Conservation (phyloP, 352 stramenopile genomes). For the Globisporangium iwayamae region DNA sequence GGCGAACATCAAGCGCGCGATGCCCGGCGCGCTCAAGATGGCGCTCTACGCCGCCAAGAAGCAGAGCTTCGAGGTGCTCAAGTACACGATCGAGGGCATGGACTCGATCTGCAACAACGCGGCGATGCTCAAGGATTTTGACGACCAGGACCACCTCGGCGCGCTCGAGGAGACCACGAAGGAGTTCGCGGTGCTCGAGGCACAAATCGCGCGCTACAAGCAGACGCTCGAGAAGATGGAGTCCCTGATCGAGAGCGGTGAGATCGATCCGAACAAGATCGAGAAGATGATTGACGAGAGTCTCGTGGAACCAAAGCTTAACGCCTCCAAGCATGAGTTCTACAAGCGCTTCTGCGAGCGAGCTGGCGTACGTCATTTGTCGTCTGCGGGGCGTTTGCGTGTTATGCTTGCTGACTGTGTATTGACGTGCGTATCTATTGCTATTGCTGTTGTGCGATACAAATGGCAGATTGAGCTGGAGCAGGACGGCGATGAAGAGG, state of each 20-base stretch:
- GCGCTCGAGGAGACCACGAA: slow-evolving; percentile 65
- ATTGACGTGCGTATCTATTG: background rate
- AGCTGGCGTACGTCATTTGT: slow-evolving; percentile 45
- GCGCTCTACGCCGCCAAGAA: slow-evolving; percentile 70
- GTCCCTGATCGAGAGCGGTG: slow-evolving; percentile 39
- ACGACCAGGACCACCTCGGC: slow-evolving; percentile 48
- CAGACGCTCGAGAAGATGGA: slow-evolving; percentile 66
- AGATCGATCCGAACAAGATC: slow-evolving; percentile 46
- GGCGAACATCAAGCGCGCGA: slow-evolving; percentile 49
- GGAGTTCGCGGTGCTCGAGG: slow-evolving; percentile 60
- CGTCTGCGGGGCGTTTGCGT: background rate
- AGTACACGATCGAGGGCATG: slow-evolving; percentile 67
- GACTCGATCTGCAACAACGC: slow-evolving; percentile 67
- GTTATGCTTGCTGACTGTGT: background rate
- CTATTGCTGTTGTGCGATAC: background rate
- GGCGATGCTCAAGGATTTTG: slow-evolving; percentile 58
- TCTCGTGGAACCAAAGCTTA: slow-evolving; percentile 50
- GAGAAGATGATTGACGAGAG: slow-evolving; percentile 60
- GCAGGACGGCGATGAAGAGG: slow-evolving; percentile 66
- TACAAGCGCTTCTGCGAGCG: slow-evolving; percentile 80
- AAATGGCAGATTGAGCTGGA: slow-evolving; percentile 62
- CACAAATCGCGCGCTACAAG: slow-evolving; percentile 67
- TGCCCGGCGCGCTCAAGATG: slow-evolving; percentile 75
- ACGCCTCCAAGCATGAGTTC: slow-evolving; percentile 56
- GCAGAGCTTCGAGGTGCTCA: slow-evolving; percentile 70